Evolutionary conservation across 2,329 filamentous ascomycete genomes (phyloP), one percentile per base, ranked within the genome.

Genomic region (Malbranchea zuffiana): DNA sequence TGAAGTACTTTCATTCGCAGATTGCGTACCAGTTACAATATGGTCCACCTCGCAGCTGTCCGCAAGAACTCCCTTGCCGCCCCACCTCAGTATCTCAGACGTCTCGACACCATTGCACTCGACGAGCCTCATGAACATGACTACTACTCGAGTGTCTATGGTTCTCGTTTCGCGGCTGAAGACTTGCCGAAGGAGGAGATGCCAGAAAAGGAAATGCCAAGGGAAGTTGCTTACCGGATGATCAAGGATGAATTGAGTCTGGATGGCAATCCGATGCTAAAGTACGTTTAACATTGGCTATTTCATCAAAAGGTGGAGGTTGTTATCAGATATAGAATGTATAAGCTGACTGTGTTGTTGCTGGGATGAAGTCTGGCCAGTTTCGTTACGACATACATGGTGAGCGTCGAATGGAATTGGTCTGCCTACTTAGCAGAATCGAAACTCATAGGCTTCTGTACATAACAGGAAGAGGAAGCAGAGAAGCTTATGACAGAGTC

Each of bases 351-450:
- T 42, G 17, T 35, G 16, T 33, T 10, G 15, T 32, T 6, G 15
- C 27, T 24, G 10, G 13, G 8, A 15, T 25, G 46, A 16, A 90
- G 84, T 60, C 63, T 96, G 51, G 87, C 88, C 19, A 87, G 80
- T 24, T 96, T 96, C 54, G 86, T 94, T 47, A 94, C 87, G 1
- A 95, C 88, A 1, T 95, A 92, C 67, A 95, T 94, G 86, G 81
- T 84, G 67, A 49, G 63, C 45, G 19, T 7, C 8, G 11, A 34
- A 3, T 16, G 7, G 29, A 6, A 23, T 13, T 6, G 2, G 19
- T 24, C 6, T 23, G 28, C 13, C 11, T 10, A 10, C n/a, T 19
- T 6, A 13, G 16, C 16, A 32, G 6, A 25, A 19, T 13, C 37
- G 18, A 13, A 13, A n/a, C n/a, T n/a, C n/a, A n/a, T n/a, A n/a